These are phyloP conservation scores for Pascua sp. DNA, from an alignment of 1,284 basidiomycete genomes.

Conservation along the genomic window DNA sequence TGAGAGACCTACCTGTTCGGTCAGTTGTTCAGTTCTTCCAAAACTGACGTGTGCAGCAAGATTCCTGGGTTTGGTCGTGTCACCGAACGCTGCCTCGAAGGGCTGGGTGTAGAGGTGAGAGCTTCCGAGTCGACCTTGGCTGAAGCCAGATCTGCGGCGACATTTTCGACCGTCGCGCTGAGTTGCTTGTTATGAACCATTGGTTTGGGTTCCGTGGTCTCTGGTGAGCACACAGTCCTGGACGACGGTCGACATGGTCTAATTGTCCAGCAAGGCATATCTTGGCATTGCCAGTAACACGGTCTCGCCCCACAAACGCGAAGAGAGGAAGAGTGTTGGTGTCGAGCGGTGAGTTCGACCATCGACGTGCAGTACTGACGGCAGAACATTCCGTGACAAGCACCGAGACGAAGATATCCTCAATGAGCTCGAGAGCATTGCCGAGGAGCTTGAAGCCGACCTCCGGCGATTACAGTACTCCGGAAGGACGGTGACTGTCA, in stretches of 20 bases:
- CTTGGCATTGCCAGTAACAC: constrained; percentile 80
- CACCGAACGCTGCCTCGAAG: constrained; percentile 76
- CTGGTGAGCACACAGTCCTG: constrained; percentile 49
- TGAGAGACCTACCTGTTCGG: constrained; percentile 45
- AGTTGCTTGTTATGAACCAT: constrained; percentile 75
- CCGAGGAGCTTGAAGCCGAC: constrained; percentile 72
- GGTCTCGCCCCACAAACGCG: constrained; percentile 68
- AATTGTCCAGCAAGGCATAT: constrained; percentile 55
- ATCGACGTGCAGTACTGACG: background rate
- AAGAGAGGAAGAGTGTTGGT: constrained; percentile 83
- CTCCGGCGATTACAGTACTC: constrained; percentile 56
- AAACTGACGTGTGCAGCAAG: constrained; percentile 32
- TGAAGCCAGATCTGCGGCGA: constrained; percentile 72
- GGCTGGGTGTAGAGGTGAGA: constrained; percentile 74
- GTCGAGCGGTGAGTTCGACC: constrained; percentile 66
- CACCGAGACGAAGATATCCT: constrained; percentile 64
- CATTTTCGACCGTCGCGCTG: constrained; percentile 68
- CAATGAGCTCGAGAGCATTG: constrained; percentile 70
- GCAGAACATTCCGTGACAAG: constrained; percentile 71
- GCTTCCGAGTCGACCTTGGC: background rate
- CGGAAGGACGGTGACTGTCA: constrained; percentile 49
- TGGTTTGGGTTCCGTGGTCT: constrained; percentile 72
- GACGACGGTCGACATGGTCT: background rate
- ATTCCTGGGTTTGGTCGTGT: constrained; percentile 85
- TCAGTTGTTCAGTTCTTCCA: constrained; percentile 5